Base-by-base conservation (phyloP, 164 flowering plant genomes). In the Litsea cubeba region DNA sequence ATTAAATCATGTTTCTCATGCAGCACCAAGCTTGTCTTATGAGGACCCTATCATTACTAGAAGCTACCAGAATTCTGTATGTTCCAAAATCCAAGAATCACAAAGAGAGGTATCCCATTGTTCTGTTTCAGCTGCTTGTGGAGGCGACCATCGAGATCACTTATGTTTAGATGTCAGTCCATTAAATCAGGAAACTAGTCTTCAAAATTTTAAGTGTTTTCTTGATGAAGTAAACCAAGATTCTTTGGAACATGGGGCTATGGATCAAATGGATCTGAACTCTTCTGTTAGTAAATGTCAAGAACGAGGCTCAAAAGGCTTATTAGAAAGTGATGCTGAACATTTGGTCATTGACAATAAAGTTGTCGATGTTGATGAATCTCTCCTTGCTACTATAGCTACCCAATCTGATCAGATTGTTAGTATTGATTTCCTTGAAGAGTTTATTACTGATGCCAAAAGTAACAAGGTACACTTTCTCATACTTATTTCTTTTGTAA, bases 401-500 rank as follows among this genome's bases (percentile, higher is more conserved):
- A 72, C 81, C 5, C 75, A 68, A 23, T 85, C 93, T 73, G 81
- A 79, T 51, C 85, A 90, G 77, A 76, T 70, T 32, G 77, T 82
- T 70, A 85, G 80, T 12, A 79, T 83, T 77, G 89, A 88, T 72
- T 72, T 84, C 65, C 91, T 95, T 76, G 97, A 91, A 57, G 86
- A 87, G 49, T 76, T 84, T 2, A 82, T 92, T 68, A 82, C 82
- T 50, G 93, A 88, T 73, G 97, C 97, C 50, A 93, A 87, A 82
- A 88, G 75, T 79, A 86, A 88, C 81, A 93, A 95, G 97, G 99
- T 95, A 79, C 26, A 5, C 15, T 66, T 66, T 66, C 46, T 1
- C 14, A 25, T 30, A 30, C 35, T 66, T 28, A 12, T 15, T 15
- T 54, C 60, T 54, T 20, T 54, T 54, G 11, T 14, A 54, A 15